Percentiles rank a stretch among this genome's conserved stretches.
phyloP scores from a whole-genome alignment of 2,329 filamentous ascomycete species.

The Exserohilum rostratum region DNA sequence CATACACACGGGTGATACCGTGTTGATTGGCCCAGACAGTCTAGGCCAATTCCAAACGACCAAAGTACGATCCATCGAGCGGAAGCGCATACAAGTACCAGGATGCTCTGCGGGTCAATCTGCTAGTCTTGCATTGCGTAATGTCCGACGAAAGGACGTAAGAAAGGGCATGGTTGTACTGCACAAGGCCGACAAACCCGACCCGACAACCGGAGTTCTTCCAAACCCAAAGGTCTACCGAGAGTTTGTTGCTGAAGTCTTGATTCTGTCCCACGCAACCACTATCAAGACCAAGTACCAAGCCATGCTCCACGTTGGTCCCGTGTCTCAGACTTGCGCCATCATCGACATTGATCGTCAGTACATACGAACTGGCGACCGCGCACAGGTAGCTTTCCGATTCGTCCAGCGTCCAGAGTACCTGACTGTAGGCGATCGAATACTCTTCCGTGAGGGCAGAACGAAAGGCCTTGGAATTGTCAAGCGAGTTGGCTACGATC shows the following conservation, averaged over 20 bases:
- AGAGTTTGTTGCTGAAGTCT: conserved; percentile 71
- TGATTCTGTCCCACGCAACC: conserved; percentile 93
- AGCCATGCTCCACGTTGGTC: conserved; percentile 96
- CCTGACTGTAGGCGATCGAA: conserved; percentile 81
- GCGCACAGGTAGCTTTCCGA: conserved; percentile 91
- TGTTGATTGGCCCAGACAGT: conserved; percentile 88
- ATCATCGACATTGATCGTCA: conserved; percentile 98
- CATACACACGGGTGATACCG: conserved; percentile 85
- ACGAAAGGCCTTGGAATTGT: conserved; percentile 97
- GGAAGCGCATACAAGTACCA: conserved; percentile 88
- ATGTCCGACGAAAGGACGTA: conserved; percentile 87
- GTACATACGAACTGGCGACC: conserved; percentile 90
- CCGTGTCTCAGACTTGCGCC: conserved; percentile 91
- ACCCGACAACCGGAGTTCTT: conserved; percentile 43
- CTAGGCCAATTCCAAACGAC: conserved; percentile 89
- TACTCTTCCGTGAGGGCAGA: conserved; percentile 90
- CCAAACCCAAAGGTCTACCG: conserved; percentile 58
- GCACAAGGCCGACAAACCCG: conserved; percentile 75
- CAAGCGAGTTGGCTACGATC: conserved; percentile 87
- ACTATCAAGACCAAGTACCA: conserved; percentile 98
- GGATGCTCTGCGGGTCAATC: conserved; percentile 90
- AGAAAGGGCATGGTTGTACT: conserved; percentile 98
- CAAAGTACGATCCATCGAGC: conserved; percentile 87
- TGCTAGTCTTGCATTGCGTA: conserved; percentile 87
- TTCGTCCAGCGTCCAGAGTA: conserved; percentile 97